Percentiles rank a stretch among this genome's conserved stretches.
Conservation (phyloP, 2,329 filamentous ascomycete genomes). For the Leptosphaerulina australis region DNA sequence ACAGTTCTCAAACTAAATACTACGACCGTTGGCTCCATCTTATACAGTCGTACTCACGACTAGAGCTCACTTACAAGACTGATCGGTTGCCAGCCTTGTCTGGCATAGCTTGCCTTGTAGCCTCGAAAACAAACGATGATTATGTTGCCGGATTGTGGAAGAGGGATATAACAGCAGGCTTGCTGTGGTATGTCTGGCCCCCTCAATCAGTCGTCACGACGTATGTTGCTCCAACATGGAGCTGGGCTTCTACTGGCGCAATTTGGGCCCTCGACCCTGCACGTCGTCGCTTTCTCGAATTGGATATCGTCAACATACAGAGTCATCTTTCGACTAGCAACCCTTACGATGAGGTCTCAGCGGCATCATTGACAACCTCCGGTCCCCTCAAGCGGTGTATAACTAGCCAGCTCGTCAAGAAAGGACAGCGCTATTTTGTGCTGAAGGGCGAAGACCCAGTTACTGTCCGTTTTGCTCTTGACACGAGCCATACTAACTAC, state of each 20-base stretch:
- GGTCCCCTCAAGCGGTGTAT: slow-evolving; percentile 6
- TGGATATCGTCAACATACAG: background rate
- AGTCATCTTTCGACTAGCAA: slow-evolving; percentile 4
- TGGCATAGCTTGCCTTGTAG: slow-evolving; percentile 10
- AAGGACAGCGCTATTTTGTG: slow-evolving; percentile 3
- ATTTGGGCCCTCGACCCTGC: background rate
- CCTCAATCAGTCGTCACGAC: background rate
- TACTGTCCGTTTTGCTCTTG: slow-evolving; percentile 8
- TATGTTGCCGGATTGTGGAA: slow-evolving; percentile 18
- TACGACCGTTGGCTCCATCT: slow-evolving; percentile 14
- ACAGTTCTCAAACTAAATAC: background rate
- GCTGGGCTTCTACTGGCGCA: slow-evolving; percentile 8
- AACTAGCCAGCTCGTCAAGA: slow-evolving; percentile 3
- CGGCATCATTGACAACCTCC: slow-evolving; percentile 1
- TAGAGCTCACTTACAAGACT: slow-evolving; percentile 9
- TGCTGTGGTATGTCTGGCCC: slow-evolving; percentile 14
- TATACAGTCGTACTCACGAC: slow-evolving; percentile 10
- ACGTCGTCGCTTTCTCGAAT: slow-evolving; percentile 1
- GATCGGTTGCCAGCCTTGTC: slow-evolving; percentile 13
- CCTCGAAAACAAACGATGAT: slow-evolving; percentile 9
- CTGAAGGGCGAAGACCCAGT: background rate
- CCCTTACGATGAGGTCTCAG: slow-evolving; percentile 10
- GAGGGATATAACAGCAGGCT: slow-evolving; percentile 6
- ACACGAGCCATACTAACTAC: background rate
- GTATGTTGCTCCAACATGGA: slow-evolving; percentile 9